Evolutionary conservation across 2,329 filamentous ascomycete species (phyloP).

Genomic region (Paraconiothyrium sp.): DNA sequence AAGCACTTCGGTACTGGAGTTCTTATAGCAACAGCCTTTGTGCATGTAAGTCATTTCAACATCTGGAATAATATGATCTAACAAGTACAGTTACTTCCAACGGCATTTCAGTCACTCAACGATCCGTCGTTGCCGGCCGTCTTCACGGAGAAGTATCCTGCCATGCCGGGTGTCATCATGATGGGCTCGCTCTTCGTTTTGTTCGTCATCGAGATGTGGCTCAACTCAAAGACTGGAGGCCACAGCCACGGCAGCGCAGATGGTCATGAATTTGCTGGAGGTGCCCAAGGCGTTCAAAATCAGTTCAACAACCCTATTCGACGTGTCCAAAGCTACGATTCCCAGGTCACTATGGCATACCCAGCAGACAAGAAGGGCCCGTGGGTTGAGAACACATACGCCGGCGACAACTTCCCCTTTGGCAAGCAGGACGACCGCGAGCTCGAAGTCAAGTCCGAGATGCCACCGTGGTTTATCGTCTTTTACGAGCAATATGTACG

Average conservation of each 20-base stretch:
- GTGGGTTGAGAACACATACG: conserved; percentile 45
- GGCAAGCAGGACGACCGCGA: conserved; percentile 40
- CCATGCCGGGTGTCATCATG: conserved; percentile 72
- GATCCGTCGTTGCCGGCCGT: conserved; percentile 66
- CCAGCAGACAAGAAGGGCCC: conserved; percentile 43
- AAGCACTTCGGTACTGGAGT: conserved; percentile 77
- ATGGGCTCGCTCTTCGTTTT: conserved; percentile 69
- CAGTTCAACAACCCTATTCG: conserved; percentile 44
- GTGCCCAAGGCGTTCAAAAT: conserved; percentile 32
- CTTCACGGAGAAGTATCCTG: conserved; percentile 68
- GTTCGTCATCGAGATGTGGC: conserved; percentile 70
- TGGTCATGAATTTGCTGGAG: conserved; percentile 50
- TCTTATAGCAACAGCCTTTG: conserved; percentile 85
- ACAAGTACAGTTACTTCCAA: conserved; percentile 61
- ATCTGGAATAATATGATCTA: conserved; percentile 9
- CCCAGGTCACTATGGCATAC: conserved; percentile 46
- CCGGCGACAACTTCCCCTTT: conserved; percentile 41
- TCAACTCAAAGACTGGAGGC: conserved; percentile 67
- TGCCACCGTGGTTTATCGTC: conserved; percentile 70
- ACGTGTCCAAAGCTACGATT: conserved; percentile 47
- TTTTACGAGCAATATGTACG: conserved; percentile 71
- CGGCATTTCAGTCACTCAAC: conserved; percentile 62
- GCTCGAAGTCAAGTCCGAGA: conserved; percentile 52
- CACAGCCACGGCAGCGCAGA: conserved; percentile 68
- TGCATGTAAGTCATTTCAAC: conserved; percentile 61